Evolutionary conservation across 495 filamentous ascomycete species (phyloP).

Genomic region (Penicillium soppii): DNA sequence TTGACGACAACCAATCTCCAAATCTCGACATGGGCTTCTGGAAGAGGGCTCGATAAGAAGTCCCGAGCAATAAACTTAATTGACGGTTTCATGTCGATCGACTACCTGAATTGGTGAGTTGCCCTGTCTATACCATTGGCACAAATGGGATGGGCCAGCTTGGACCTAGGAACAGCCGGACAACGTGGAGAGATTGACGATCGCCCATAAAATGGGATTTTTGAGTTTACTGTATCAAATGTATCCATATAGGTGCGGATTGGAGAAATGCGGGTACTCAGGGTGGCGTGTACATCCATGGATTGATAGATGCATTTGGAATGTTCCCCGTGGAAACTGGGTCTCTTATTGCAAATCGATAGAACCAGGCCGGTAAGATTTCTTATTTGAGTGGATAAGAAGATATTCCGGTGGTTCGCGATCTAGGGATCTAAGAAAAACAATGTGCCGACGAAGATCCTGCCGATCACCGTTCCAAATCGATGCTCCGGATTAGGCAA

Average conservation of each 20-base stretch:
- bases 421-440: background rate
- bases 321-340: background rate
- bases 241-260: background rate
- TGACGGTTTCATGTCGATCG: slow-evolving; percentile 4
- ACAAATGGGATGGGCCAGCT: background rate
- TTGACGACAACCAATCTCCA: background rate
- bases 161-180: background rate
- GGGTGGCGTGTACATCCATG: background rate
- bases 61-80: background rate
- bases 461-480: background rate
- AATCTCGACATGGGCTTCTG: background rate
- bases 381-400: background rate
- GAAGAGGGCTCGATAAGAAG: background rate
- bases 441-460: background rate
- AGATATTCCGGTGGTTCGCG: background rate
- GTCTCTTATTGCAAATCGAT: background rate
- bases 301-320: slow-evolving; percentile 8
- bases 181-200: slow-evolving; percentile 6
- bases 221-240: slow-evolving; percentile 4
- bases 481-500: background rate
- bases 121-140: background rate
- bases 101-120: background rate
- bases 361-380: background rate
- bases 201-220: background rate
- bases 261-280: background rate